phyloP scores from a whole-genome alignment of 805 yeast genomes.

The Kuraishia molischiana region DNA sequence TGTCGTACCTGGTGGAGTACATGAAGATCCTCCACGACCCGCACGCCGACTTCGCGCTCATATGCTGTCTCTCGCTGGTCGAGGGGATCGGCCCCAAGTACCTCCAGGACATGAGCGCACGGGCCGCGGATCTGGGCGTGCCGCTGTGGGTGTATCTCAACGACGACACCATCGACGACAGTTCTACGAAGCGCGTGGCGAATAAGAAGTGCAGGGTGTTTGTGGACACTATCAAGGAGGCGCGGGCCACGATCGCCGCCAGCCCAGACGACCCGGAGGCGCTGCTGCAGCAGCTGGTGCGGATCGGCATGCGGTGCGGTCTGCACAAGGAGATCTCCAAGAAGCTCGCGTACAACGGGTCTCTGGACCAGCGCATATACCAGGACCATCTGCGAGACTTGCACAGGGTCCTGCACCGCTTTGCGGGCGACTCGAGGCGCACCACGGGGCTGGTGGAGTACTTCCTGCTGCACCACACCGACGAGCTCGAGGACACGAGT shows the following conservation, averaged over 20 bases:
- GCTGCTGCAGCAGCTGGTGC: slow-evolving; percentile 23
- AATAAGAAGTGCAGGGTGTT: slow-evolving; percentile 6
- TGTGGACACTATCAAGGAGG: slow-evolving; percentile 8
- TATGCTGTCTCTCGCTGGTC: slow-evolving; percentile 15
- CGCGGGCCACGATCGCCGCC: slow-evolving; percentile 13
- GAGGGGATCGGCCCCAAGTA: slow-evolving; percentile 5
- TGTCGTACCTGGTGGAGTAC: slow-evolving; percentile 37
- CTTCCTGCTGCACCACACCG: slow-evolving; percentile 31
- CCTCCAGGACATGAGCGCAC: slow-evolving; percentile 6
- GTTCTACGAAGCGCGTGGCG: neutral
- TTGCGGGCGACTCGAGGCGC: slow-evolving; percentile 11
- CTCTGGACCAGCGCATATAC: neutral
- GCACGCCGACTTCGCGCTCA: slow-evolving; percentile 14
- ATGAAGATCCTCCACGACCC: slow-evolving; percentile 31
- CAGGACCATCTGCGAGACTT: slow-evolving; percentile 7
- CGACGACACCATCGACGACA: slow-evolving; percentile 5
- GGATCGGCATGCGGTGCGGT: slow-evolving; percentile 23
- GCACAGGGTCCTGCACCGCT: slow-evolving; percentile 3
- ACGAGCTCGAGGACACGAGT: slow-evolving; percentile 10
- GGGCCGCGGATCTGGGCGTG: slow-evolving; percentile 5
- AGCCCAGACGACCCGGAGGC: slow-evolving; percentile 22
- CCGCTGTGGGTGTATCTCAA: slow-evolving; percentile 13
- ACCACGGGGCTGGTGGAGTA: slow-evolving; percentile 21
- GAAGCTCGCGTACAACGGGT: slow-evolving; percentile 15
- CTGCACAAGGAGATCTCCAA: slow-evolving; percentile 18